phyloP scores from a whole-genome alignment of 208 protist species.

The Borovskyia barvae region DNA sequence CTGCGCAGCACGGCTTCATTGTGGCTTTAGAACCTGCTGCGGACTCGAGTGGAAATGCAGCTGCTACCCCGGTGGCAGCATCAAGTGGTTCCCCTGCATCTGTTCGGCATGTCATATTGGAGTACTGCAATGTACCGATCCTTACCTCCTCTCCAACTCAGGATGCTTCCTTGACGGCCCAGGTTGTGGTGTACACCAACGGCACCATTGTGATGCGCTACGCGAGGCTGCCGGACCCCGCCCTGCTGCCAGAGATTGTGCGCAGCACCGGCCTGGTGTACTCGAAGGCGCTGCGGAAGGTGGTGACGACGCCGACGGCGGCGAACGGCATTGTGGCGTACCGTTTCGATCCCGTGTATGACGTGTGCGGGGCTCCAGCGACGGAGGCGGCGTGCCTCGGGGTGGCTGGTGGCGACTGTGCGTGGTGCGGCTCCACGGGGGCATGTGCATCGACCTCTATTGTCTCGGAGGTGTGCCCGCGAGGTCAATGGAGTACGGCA shows the following conservation, averaged over 20 bases:
- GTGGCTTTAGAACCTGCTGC: background rate
- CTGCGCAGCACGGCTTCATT: background rate
- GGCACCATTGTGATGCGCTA: constrained; percentile 57
- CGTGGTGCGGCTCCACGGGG: constrained; percentile 19
- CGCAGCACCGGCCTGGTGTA: constrained; percentile 17
- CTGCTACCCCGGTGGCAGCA: too few species aligned
- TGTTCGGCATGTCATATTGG: too few species aligned
- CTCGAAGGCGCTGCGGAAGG: constrained; percentile 11
- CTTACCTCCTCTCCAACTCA: too few species aligned
- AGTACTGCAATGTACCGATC: constrained; percentile 19
- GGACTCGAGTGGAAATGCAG: too few species aligned
- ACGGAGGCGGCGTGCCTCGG: constrained; percentile 1
- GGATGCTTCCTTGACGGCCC: constrained; percentile 27
- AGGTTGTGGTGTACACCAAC: constrained; percentile 39
- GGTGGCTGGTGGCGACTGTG: constrained; percentile 3
- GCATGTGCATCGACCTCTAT: constrained; percentile 3
- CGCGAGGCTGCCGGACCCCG: constrained; percentile 16
- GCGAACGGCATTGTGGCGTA: constrained; percentile 20
- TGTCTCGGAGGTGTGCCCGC: constrained; percentile 17
- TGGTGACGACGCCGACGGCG: constrained; percentile 17
- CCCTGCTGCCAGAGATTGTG: background rate
- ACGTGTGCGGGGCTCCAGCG: constrained; percentile 3
- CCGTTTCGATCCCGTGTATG: constrained; percentile 18
- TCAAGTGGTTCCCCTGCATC: too few species aligned
- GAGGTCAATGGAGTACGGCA: constrained; percentile 9